A percentile compares a stretch with the other conserved stretches of the same genome.
phyloP scores from a whole-genome alignment of 176 grass and related monocot species.

The Bonia amplexicaulis region DNA sequence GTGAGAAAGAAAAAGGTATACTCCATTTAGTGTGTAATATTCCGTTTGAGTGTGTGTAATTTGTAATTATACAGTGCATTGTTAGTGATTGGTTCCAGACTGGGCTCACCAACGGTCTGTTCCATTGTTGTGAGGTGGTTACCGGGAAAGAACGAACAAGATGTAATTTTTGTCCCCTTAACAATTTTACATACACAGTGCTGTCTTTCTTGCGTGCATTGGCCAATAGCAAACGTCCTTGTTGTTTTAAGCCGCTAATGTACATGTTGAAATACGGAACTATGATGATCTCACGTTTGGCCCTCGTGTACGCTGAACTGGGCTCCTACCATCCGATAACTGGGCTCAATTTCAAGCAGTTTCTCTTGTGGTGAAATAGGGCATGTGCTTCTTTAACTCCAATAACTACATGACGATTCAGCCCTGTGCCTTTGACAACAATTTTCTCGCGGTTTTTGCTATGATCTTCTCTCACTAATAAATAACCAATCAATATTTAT shows the following conservation, averaged over 20 bases:
- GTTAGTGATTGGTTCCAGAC: not conserved
- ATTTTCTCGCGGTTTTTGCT: too few species aligned
- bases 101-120: not conserved
- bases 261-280: not conserved
- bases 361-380: too few species aligned
- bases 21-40: not conserved
- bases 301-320: too few species aligned
- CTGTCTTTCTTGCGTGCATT: not conserved
- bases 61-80: not conserved
- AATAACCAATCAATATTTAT: too few species aligned
- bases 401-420: too few species aligned
- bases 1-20: not conserved
- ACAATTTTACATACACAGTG: not conserved
- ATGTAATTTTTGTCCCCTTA: not conserved
- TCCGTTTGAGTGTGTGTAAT: not conserved
- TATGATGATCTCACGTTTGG: not conserved
- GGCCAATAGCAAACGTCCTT: not conserved
- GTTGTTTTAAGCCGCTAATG: not conserved
- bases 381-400: too few species aligned
- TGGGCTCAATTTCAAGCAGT: too few species aligned
- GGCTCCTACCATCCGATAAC: too few species aligned
- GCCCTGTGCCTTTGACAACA: too few species aligned
- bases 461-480: too few species aligned
- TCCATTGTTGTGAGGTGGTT: not conserved
- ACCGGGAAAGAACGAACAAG: not conserved